Evolutionary conservation across 139 green algal species (phyloP).

Genomic region (Chlamydomonas eustigma): DNA sequence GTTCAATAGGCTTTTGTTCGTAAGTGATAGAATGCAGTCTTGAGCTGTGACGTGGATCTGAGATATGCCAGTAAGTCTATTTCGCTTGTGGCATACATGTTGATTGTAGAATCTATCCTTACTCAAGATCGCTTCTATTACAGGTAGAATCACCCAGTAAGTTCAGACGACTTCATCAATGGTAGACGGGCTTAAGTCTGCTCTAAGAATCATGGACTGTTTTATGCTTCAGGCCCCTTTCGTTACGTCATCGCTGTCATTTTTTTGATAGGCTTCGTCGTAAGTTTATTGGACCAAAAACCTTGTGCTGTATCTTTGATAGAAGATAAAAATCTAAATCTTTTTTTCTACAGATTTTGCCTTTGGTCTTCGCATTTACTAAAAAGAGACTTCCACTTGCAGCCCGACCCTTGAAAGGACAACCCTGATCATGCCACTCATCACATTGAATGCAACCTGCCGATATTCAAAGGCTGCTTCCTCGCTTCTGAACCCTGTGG

Average conservation of each 20-base stretch:
- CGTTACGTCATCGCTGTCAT: conserved; percentile 11
- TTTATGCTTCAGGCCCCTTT: conserved; percentile 7
- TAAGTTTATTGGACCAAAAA: neutral
- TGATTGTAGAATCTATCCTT: no score
- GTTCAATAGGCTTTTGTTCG: no score
- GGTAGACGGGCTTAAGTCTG: neutral
- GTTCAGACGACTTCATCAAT: neutral
- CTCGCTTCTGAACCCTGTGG: no score
- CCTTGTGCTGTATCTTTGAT: neutral
- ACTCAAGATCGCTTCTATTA: no score
- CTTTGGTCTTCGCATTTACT: neutral
- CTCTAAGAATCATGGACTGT: no score
- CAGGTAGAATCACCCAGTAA: neutral
- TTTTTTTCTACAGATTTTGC: neutral
- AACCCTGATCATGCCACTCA: neutral
- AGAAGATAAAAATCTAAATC: neutral
- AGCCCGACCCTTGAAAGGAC: neutral
- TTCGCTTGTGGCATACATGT: no score
- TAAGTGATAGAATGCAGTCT: no score
- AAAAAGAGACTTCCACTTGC: conserved; percentile 7
- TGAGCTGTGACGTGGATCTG: no score
- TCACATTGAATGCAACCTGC: neutral
- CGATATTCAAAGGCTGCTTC: no score
- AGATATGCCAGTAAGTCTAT: no score
- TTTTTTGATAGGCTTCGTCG: neutral